These are phyloP conservation scores for Botrytis deweyae DNA, from an alignment of 2,329 filamentous ascomycete genomes.

Conservation along the genomic window DNA sequence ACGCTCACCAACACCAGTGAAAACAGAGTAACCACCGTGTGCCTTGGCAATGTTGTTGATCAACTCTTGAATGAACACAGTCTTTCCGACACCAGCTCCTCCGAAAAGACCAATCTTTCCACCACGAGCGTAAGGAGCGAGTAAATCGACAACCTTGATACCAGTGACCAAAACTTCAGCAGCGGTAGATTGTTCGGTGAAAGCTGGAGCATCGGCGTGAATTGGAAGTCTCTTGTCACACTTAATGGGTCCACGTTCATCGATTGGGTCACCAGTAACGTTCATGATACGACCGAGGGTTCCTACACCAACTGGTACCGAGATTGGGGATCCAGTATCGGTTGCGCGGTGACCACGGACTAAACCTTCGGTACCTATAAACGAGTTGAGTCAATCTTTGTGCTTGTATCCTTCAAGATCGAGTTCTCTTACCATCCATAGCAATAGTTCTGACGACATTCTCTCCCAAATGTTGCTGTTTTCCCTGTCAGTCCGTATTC, in stretches of 20 bases:
- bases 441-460: constrained; percentile 99
- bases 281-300: constrained; percentile 99
- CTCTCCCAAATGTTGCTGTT: constrained; percentile 97
- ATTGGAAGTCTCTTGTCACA: constrained; percentile 82
- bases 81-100: constrained; percentile 99
- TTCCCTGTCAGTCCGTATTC: constrained; percentile 42
- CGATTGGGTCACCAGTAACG: constrained; percentile 99
- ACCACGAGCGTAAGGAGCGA: constrained; percentile 99
- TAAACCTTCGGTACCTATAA: constrained; percentile 95
- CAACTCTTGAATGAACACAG: constrained; percentile 99
- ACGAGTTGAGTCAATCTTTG: constrained; percentile 31
- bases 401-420: constrained; percentile 19
- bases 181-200: constrained; percentile 92
- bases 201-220: constrained; percentile 88
- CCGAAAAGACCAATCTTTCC: constrained; percentile 99
- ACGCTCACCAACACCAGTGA: constrained; percentile 99
- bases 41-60: constrained; percentile 99
- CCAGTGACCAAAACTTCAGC: constrained; percentile 97
- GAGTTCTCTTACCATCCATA: constrained; percentile 83
- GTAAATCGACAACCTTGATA: constrained; percentile 99
- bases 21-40: constrained; percentile 99
- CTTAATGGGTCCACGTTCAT: constrained; percentile 99
- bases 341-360: constrained; percentile 81
- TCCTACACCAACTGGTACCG: constrained; percentile 87
- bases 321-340: constrained; percentile 94